Evolutionary conservation across 2,329 filamentous ascomycete species (phyloP).

Genomic region (Xylaria sp.): DNA sequence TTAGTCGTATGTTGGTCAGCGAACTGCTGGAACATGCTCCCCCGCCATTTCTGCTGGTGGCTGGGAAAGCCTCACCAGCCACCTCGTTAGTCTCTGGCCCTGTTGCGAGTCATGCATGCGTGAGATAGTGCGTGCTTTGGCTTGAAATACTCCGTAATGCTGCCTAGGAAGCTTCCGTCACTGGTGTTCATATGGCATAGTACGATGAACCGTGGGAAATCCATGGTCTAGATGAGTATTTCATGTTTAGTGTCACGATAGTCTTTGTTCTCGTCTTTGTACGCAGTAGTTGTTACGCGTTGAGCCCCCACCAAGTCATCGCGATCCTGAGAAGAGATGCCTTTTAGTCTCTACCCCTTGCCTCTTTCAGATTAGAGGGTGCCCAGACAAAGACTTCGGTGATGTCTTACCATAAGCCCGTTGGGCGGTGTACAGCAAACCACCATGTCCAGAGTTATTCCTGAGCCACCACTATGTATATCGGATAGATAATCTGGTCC

Average conservation of each 20-base stretch:
- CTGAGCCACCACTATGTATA: constrained; percentile 1
- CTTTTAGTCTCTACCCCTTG: background rate
- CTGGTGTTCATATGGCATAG: background rate
- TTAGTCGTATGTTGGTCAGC: constrained; percentile 33
- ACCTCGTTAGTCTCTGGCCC: constrained; percentile 15
- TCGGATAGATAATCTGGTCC: background rate
- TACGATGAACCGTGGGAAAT: background rate
- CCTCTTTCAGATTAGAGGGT: background rate
- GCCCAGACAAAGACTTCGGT: background rate
- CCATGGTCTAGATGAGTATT: too few relatives aligned
- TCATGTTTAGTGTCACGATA: constrained; percentile 15
- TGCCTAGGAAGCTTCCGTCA: background rate
- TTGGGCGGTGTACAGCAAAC: background rate
- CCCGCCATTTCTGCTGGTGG: constrained; percentile 21
- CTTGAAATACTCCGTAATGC: background rate
- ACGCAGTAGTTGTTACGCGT: background rate
- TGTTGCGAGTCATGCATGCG: constrained; percentile 6
- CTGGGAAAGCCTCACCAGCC: constrained; percentile 27
- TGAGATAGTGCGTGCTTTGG: background rate
- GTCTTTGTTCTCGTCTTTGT: background rate
- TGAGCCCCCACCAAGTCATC: background rate
- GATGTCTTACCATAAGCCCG: constrained; percentile 3
- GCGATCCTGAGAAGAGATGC: constrained; percentile 2
- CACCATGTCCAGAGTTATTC: background rate
- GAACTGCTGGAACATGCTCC: constrained; percentile 9